Percentiles rank a stretch among this genome's conserved stretches.
Conservation (phyloP, 2,329 filamentous ascomycete species). For the Stemphylium beticola region DNA sequence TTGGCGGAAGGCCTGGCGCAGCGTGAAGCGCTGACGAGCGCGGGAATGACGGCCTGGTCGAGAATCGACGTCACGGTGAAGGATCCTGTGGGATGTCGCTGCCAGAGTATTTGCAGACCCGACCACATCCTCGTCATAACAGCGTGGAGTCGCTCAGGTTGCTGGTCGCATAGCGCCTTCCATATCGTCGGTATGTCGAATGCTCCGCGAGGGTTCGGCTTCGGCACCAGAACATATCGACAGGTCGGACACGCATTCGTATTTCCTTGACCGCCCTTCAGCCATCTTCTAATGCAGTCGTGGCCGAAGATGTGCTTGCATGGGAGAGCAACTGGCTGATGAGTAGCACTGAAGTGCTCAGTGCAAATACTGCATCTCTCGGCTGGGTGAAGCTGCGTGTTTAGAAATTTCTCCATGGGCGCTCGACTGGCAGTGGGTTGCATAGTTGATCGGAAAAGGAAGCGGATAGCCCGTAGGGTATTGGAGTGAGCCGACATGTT, state of each 20-base stretch:
- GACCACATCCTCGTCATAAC: slow-evolving; percentile 32
- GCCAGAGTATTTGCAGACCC: slow-evolving; percentile 28
- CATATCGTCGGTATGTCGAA: slow-evolving; percentile 36
- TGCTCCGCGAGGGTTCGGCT: slow-evolving; percentile 4
- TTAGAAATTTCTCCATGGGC: slow-evolving; percentile 36
- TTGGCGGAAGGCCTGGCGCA: neutral
- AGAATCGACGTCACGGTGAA: slow-evolving; percentile 31
- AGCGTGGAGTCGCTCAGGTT: slow-evolving; percentile 21
- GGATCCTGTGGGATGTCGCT: slow-evolving; percentile 17
- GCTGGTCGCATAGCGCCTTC: slow-evolving; percentile 33
- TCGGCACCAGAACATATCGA: slow-evolving; percentile 27
- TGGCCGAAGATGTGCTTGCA: slow-evolving; percentile 44
- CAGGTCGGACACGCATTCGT: slow-evolving; percentile 38
- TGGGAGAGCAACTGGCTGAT: slow-evolving; percentile 37
- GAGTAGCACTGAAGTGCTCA: slow-evolving; percentile 30
- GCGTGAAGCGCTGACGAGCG: slow-evolving; percentile 20
- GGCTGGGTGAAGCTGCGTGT: slow-evolving; percentile 32
- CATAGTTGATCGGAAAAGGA: neutral
- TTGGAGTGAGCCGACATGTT: neutral
- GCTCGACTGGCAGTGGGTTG: neutral
- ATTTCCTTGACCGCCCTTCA: slow-evolving; percentile 31
- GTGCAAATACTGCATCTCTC: slow-evolving; percentile 38
- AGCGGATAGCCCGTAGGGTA: neutral
- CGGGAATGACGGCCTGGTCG: slow-evolving; percentile 28
- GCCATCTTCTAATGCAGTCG: slow-evolving; percentile 38